Base-by-base conservation (phyloP, 306 rosid genomes). In the Canavalia gladiata region DNA sequence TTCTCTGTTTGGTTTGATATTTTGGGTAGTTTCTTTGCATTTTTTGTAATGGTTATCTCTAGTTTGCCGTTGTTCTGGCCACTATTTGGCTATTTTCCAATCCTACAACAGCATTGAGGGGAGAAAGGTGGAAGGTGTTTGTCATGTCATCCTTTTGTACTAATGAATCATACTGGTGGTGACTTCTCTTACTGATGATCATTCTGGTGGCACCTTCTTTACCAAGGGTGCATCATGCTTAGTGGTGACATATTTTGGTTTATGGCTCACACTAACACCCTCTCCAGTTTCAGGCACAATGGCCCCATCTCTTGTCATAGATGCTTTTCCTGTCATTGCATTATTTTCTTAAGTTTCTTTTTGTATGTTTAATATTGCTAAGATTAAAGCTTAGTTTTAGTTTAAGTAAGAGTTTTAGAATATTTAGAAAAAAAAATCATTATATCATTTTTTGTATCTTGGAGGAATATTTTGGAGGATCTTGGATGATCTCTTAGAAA, bases 371-470 rank as follows among this genome's bases (percentile, higher is more conserved):
- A 18, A 18, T 18, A 18, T 18, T 18, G 25, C 25, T 18, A 30
- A 30, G 65, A 29, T 30, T 30, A 58, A 28, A 58, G 65, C 37
- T n/a, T 9, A 8, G n/a, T 58, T 58, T 58, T 58, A 58, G 41
- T 39, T 30, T 30, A 58, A 58, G 41, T 10, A 6, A 2, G 65
- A 30, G 45, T 62, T 62, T 62, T 62, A 4, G 29, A 34, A 62
- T 62, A 5, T 62, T 45, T 62, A 34, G 68, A 62, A 34, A 66
- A 67, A 67, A n/a, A n/a, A n/a, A n/a, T n/a, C n/a, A n/a, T n/a
- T n/a, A n/a, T 67, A 43, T 25, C 52, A 42, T 42, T 18, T 3
- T 67, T 4, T 18, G 35, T 8, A 25, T 67, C 42, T 47, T 69
- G 30, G 35, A 47, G 25, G 25, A 18, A 69, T 30, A 30, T 69